A percentile compares a stretch with the other conserved stretches of the same genome.
phyloP scores from a whole-genome alignment of 164 flowering plant genomes.

The Platanus orientalis region DNA sequence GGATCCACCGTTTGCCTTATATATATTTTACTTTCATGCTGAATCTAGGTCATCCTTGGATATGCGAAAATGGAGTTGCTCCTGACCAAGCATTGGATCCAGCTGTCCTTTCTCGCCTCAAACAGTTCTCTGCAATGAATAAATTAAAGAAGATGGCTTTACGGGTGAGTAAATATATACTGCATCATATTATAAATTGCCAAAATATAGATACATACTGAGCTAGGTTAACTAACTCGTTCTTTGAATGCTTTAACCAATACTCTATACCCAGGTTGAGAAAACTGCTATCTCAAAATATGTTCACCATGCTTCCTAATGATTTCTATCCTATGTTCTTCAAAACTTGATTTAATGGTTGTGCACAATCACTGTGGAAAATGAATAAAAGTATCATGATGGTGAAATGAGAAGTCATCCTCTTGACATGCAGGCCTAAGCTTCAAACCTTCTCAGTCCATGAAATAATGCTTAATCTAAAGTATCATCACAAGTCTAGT shows the following conservation, averaged over 20 bases:
- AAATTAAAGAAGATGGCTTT: constrained; percentile 99
- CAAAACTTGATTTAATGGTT: too few relatives aligned
- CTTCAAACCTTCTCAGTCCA: too few relatives aligned
- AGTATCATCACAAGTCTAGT: too few relatives aligned
- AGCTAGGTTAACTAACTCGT: not conserved
- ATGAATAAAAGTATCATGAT: too few relatives aligned
- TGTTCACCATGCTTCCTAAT: not conserved
- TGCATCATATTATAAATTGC: not conserved
- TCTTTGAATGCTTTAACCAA: not conserved
- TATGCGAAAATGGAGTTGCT: constrained; percentile 97
- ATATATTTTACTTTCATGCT: not conserved
- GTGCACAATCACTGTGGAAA: too few relatives aligned
- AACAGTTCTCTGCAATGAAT: constrained; percentile 98
- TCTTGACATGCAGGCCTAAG: too few relatives aligned
- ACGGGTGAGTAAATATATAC: constrained; percentile 51
- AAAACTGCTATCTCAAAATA: not conserved
- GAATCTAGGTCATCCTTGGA: constrained; percentile 93
- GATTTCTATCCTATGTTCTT: not conserved
- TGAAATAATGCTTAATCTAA: too few relatives aligned
- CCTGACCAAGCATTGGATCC: constrained; percentile 93
- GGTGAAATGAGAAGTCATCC: too few relatives aligned
- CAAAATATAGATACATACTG: not conserved
- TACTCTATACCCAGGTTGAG: not conserved
- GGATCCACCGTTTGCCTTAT: not conserved
- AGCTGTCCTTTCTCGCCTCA: constrained; percentile 96